Evolutionary conservation across 768 basidiomycete species (phyloP).

Genomic region (Tricholoma sp.): DNA sequence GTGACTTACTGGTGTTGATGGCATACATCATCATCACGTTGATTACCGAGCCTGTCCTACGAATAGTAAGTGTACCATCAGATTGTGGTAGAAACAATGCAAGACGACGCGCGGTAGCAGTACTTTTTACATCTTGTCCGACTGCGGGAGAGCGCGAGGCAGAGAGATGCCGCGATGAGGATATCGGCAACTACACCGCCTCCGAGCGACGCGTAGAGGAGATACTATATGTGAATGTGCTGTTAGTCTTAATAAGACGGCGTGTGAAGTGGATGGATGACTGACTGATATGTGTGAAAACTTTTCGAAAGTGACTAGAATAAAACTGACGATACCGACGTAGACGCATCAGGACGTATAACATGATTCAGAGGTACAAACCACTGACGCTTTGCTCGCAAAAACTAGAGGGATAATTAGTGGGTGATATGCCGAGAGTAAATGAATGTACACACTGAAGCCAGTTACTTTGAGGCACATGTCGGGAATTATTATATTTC

Average conservation of each 20-base stretch:
- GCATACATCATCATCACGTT: conserved; percentile 41
- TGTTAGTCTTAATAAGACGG: not conserved
- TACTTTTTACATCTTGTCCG: conserved; percentile 26
- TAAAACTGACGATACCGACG: conserved; percentile 13
- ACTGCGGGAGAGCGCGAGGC: conserved; percentile 24
- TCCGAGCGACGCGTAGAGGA: conserved; percentile 26
- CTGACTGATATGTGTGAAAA: conserved; percentile 24
- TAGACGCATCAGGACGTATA: not conserved
- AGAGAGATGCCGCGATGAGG: conserved; percentile 31
- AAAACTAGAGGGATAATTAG: conserved; percentile 16
- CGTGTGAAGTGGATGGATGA: not conserved
- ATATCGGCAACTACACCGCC: conserved; percentile 36
- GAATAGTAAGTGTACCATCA: not conserved
- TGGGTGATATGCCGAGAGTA: not conserved
- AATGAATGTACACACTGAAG: conserved; percentile 8
- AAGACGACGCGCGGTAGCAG: not conserved
- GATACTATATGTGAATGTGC: conserved; percentile 14
- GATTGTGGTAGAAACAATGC: not conserved
- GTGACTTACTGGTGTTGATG: conserved; percentile 42
- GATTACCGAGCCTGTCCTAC: conserved; percentile 40
- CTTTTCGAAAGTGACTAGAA: conserved; percentile 18
- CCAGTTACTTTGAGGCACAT: conserved; percentile 10
- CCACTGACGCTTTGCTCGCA: conserved; percentile 23
- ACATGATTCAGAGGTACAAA: not conserved
- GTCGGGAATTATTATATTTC: not conserved